These are phyloP conservation scores for Rhodofomes roseus DNA, from an alignment of 1,284 basidiomycete species.

Conservation along the genomic window DNA sequence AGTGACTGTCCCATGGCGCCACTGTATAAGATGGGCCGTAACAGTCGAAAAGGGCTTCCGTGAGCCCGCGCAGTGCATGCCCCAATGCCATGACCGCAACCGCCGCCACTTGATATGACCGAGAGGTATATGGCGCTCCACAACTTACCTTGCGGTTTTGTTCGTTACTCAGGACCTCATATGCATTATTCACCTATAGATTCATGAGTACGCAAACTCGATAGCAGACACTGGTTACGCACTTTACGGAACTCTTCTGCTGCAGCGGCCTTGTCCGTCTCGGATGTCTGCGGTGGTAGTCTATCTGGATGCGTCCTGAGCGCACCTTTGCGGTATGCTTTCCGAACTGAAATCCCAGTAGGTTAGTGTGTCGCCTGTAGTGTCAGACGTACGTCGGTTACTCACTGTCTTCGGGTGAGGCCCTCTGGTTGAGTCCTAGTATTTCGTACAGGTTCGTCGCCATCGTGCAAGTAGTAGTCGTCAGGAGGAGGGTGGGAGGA, in stretches of 20 bases:
- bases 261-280: conserved; percentile 36
- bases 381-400: conserved; percentile 1
- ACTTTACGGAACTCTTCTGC: conserved; percentile 46
- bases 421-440: conserved; percentile 35
- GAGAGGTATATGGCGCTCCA: too few relatives aligned
- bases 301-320: conserved; percentile 50
- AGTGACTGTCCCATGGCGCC: too few relatives aligned
- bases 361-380: conserved; percentile 2
- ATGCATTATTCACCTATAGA: conserved; percentile 45
- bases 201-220: too few relatives aligned
- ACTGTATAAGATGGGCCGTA: too few relatives aligned
- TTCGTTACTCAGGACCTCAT: conserved; percentile 43
- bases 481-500: background rate
- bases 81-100: too few relatives aligned
- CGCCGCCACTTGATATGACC: too few relatives aligned
- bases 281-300: conserved; percentile 32
- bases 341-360: conserved; percentile 36
- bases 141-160: conserved; percentile 36
- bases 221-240: too few relatives aligned
- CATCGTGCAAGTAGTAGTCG: conserved; percentile 39
- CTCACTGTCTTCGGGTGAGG: conserved; percentile 42
- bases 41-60: too few relatives aligned
- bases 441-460: conserved; percentile 55
- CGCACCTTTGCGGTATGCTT: conserved; percentile 43
- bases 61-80: too few relatives aligned